Percentiles rank a stretch among this genome's conserved stretches.
These are phyloP conservation scores for Flaveria linearis DNA, from an alignment of 129 eudicot species.

Conservation along the genomic window DNA sequence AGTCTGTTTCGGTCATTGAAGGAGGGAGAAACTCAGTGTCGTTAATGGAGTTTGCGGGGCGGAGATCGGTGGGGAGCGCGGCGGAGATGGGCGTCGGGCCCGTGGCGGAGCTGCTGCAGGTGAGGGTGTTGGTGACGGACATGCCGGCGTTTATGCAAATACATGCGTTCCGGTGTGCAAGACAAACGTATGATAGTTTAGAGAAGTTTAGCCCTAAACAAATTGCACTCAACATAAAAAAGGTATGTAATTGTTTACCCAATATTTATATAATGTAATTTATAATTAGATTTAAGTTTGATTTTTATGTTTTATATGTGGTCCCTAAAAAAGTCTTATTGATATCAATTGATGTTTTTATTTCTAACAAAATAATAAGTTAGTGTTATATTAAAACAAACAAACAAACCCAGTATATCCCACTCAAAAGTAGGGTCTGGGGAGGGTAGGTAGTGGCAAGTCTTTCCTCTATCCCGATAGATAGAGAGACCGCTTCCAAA, in stretches of 20 bases:
- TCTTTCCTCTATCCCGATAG: too few relatives aligned
- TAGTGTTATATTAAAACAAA: too few relatives aligned
- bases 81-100: constrained; percentile 47
- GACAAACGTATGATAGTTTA: constrained; percentile 63
- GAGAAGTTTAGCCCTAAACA: constrained; percentile 75
- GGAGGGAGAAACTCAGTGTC: constrained; percentile 47
- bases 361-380: too few relatives aligned
- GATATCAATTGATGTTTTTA: too few relatives aligned
- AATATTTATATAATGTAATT: too few relatives aligned
- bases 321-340: too few relatives aligned
- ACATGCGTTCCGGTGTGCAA: constrained; percentile 78
- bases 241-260: constrained; percentile 41
- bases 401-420: too few relatives aligned
- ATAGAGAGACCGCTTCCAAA: too few relatives aligned
- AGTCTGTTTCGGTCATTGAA: constrained; percentile 37
- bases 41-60: constrained; percentile 30
- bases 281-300: too few relatives aligned
- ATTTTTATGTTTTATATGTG: too few relatives aligned
- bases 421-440: too few relatives aligned
- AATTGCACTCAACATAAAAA: constrained; percentile 65
- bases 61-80: constrained; percentile 48
- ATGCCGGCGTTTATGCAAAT: constrained; percentile 93
- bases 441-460: too few relatives aligned
- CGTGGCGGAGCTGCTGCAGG: constrained; percentile 49
- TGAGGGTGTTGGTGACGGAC: constrained; percentile 74